Conservation (phyloP, 768 basidiomycete species). For the Sarcodon aspratus region DNA sequence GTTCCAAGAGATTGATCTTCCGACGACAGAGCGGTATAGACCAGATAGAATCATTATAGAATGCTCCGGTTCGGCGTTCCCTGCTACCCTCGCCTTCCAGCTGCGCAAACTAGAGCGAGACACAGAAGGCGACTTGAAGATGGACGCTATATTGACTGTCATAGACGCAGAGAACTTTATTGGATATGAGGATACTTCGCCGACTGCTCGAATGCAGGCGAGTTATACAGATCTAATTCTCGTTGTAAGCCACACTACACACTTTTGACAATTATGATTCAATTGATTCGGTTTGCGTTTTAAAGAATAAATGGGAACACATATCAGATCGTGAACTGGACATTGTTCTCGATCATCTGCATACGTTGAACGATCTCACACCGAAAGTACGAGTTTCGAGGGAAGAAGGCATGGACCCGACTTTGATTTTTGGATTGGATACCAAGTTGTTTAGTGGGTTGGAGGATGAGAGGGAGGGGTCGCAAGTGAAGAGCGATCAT, state of each 20-base stretch:
- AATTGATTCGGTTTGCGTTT: not conserved
- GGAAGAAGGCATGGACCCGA: conserved; percentile 58
- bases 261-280: not conserved
- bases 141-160: conserved; percentile 89
- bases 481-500: conserved; percentile 21
- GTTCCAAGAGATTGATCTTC: not conserved
- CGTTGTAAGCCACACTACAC: conserved; percentile 40
- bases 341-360: conserved; percentile 73
- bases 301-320: conserved; percentile 85
- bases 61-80: conserved; percentile 93
- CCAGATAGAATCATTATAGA: conserved; percentile 94
- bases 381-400: conserved; percentile 70
- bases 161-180: conserved; percentile 85
- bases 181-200: conserved; percentile 88
- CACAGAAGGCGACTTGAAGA: conserved; percentile 59
- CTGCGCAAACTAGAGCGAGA: conserved; percentile 83
- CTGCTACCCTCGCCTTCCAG: conserved; percentile 90
- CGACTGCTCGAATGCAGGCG: conserved; percentile 91
- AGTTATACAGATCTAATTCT: conserved; percentile 89
- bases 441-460: conserved; percentile 54
- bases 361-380: conserved; percentile 83
- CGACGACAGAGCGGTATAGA: conserved; percentile 54
- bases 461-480: not conserved
- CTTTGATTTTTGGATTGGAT: conserved; percentile 81
- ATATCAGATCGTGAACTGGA: conserved; percentile 72